Base-by-base conservation (phyloP, 2,329 filamentous ascomycete species). In the Sclerotinia borealis region DNA sequence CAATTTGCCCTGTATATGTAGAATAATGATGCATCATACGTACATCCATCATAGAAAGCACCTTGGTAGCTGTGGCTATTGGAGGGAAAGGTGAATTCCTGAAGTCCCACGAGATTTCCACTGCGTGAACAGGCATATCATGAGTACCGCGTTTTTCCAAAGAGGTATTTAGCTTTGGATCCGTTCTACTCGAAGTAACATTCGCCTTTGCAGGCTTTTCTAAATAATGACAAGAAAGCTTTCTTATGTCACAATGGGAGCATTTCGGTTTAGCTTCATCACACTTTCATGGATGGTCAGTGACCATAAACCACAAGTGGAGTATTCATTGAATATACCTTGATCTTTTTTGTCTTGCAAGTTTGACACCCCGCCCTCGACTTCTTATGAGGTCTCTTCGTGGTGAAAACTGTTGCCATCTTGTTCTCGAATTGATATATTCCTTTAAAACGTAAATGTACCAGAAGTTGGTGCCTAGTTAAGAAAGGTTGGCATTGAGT, bases 361-460 rank as follows among this genome's bases (percentile, higher is more conserved):
- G 69, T 71, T 34, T 63, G 62, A 59, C 72, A 74, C 7, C 72
- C 72, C 15, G 61, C 69, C 61, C 71, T 71, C 9, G 70, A 72
- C 63, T 74, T 74, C 60, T 70, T 73, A 59, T 74, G 72, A 22
- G 71, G 68, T 59, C 71, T 61, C 61, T 73, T 73, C 7, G 71
- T 68, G 7, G 69, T 65, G 61, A 72, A 72, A 22, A 67, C 63
- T 25, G 36, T 45, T 8, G 52, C 2, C 49, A 62, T 55, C n/a
- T 45, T n/a, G 29, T 49, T 36, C 43, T 19, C n/a, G n/a, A 34
- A 19, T 19, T 27, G 7, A 25, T 4, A 11, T 45, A 25, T 17
- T 15, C 34, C 39, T 36, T 36, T 22, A 19, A n/a, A 7, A 9
- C 2, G n/a, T 9, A 43, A 58, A 43, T 11, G 31, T 11, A 4